Evolutionary conservation across 306 rosid genomes (phyloP).

Genomic region (Vicia villosa): DNA sequence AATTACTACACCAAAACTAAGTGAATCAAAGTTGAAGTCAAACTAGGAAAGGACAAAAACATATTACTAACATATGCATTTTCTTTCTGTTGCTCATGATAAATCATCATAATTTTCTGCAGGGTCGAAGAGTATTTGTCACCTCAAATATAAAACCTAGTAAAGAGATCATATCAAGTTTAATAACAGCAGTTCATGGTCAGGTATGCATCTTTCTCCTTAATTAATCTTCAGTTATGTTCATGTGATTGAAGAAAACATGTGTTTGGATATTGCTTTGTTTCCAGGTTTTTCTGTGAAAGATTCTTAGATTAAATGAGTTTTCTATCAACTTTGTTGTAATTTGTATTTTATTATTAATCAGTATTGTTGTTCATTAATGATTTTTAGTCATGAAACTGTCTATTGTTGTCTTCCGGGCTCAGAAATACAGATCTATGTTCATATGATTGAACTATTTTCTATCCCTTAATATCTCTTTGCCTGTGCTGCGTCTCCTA

Average conservation of each 20-base stretch:
- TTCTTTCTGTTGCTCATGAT: constrained; percentile 29
- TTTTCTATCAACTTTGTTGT: neutral
- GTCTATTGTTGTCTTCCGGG: neutral
- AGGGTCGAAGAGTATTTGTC: constrained; percentile 83
- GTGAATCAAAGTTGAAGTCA: neutral
- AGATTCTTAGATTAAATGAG: constrained; percentile 12
- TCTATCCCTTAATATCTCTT: constrained; percentile 30
- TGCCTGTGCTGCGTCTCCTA: constrained; percentile 33
- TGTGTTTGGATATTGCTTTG: constrained; percentile 14
- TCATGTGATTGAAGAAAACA: constrained; percentile 9
- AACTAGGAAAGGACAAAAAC: constrained; percentile 2
- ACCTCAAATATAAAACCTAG: constrained; percentile 87
- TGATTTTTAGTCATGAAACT: constrained; percentile 25
- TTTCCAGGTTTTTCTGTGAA: constrained; percentile 30
- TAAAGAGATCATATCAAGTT: constrained; percentile 64
- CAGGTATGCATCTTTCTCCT: constrained; percentile 55
- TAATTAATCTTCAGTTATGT: constrained; percentile 16
- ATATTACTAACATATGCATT: constrained; percentile 27
- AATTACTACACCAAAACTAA: constrained; percentile 22
- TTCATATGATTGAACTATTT: constrained; percentile 19
- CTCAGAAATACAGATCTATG: neutral
- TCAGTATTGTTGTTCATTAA: neutral
- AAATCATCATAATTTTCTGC: constrained; percentile 38
- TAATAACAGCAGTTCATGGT: constrained; percentile 80
- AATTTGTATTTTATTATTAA: constrained; percentile 13